Base-by-base conservation (phyloP, 169 alveolate species). In the Plasmodium gaboni region DNA sequence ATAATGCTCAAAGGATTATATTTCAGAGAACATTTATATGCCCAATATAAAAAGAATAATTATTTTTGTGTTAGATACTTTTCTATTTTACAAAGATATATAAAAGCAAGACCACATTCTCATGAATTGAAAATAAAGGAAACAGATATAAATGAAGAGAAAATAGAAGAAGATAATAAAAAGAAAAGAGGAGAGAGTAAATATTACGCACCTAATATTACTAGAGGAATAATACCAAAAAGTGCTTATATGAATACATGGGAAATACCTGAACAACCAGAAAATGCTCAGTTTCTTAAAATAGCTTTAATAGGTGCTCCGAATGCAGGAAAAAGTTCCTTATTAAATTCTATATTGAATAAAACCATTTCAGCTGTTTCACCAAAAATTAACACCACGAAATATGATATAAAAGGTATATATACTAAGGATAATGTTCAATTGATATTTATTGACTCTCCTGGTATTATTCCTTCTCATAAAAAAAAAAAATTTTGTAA, bases 331-430 rank as follows among this genome's bases (percentile, higher is more conserved):
- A 95, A 95, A 80, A 95, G 97, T 74, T 95, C 98, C 28, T 73
- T 95, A 46, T 90, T 95, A 89, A 95, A 95, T 71, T 89, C 97
- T 7, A 86, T 95, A 22, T 83, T 94, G n/a, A 92, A 88, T 42
- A 73, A 93, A 51, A 88, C 96, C 17, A 87, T 95, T 74, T 88
- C 97, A 17, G 96, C 98, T 10, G 97, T 95, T 26, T 95, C 98
- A 22, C 97, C 97, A 48, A 95, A 95, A 88, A 97, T 95, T 69
- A 95, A 95, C 87, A 95, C 98, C 46, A 95, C 98, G 24, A 85
- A 96, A 94, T 88, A 92, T 73, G 92, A 89, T 69, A 93, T 94
- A 59, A 92, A 69, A 74, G 96, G 96, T 6, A 87, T 95, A 38
- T 73, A 95, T 55, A 95, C 93, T 32, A 87, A 61, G 22, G 96